Conservation (phyloP, 2,329 filamentous ascomycete species). For the Mariannaea sp. region DNA sequence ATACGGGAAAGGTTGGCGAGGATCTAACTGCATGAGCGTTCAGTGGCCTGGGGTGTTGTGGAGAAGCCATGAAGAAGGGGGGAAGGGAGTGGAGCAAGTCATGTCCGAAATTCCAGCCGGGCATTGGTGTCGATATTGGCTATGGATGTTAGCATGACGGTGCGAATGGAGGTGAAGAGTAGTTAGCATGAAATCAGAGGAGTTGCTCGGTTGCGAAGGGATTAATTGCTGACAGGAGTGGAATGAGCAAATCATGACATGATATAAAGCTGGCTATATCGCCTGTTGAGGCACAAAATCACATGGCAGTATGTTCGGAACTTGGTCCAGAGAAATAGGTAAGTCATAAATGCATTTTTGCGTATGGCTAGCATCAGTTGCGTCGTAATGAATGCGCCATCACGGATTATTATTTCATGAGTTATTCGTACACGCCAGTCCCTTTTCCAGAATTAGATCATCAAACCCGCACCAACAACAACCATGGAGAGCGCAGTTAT, state of each 20-base stretch:
- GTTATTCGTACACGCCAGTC: neutral
- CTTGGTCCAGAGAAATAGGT: too few relatives aligned
- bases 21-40: slow-evolving; percentile 4
- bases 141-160: neutral
- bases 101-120: neutral
- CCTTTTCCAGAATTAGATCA: slow-evolving; percentile 32
- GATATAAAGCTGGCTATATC: too few relatives aligned
- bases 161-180: neutral
- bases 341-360: too few relatives aligned
- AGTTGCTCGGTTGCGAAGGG: too few relatives aligned
- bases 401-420: slow-evolving; percentile 1
- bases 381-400: slow-evolving; percentile 1
- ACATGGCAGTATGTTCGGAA: too few relatives aligned
- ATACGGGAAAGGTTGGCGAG: neutral
- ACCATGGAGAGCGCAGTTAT: slow-evolving; percentile 38
- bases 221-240: too few relatives aligned
- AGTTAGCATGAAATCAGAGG: too few relatives aligned
- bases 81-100: slow-evolving; percentile 6
- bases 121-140: neutral
- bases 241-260: too few relatives aligned
- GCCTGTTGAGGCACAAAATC: too few relatives aligned
- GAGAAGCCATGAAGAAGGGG: slow-evolving; percentile 10
- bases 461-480: slow-evolving; percentile 37
- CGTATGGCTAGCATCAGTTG: too few relatives aligned
- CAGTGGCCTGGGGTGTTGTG: slow-evolving; percentile 11